Conservation (phyloP, 2,329 filamentous ascomycete genomes). For the Pseudogymnoascus sp. region DNA sequence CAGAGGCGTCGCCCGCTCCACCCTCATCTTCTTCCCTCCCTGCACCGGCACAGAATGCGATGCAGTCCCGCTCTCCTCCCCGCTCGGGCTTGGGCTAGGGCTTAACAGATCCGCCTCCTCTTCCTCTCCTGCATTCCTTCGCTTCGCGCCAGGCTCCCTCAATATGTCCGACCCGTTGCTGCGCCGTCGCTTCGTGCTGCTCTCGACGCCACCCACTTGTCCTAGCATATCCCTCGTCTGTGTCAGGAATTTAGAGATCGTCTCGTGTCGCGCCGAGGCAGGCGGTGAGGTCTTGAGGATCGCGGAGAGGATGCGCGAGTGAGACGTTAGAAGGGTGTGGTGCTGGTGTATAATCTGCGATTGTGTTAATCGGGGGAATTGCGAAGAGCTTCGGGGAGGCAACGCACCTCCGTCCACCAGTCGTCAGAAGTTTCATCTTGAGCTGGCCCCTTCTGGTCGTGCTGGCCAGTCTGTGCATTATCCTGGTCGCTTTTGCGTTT, state of each 20-base stretch:
- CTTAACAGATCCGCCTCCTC: neutral
- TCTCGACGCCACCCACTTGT: neutral
- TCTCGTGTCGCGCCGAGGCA: neutral
- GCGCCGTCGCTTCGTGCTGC: neutral
- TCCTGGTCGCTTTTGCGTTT: constrained; percentile 6
- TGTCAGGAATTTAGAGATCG: neutral
- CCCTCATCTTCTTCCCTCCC: neutral
- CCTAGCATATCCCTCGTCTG: neutral
- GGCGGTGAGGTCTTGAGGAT: neutral
- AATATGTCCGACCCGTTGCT: neutral
- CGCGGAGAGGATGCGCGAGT: neutral
- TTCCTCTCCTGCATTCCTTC: neutral
- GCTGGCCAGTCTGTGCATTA: constrained; percentile 2
- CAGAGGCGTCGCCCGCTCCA: neutral
- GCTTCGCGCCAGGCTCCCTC: neutral
- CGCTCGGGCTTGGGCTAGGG: neutral
- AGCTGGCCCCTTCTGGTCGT: neutral
- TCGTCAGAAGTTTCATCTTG: constrained; percentile 1
- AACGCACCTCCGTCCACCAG: constrained; percentile 3
- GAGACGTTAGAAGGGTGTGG: neutral
- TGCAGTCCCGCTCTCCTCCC: neutral
- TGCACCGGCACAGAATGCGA: neutral
- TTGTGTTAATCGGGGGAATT: neutral
- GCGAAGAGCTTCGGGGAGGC: neutral
- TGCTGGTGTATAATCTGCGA: constrained; percentile 8